phyloP scores from a whole-genome alignment of 345 rosid species.

The Pelargonium nanum region DNA sequence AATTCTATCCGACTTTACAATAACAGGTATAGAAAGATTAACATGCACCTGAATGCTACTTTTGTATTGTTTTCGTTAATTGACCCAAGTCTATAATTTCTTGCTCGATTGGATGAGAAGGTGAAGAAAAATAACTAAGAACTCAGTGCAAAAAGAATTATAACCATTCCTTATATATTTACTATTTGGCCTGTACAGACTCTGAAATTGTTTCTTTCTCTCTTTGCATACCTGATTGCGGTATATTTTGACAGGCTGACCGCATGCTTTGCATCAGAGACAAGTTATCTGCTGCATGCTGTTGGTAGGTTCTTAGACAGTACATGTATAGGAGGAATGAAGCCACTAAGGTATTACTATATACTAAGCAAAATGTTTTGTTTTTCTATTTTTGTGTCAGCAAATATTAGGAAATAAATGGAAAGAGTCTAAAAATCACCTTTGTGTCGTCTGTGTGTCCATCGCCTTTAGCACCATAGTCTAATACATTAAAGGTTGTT shows the following conservation, averaged over 20 bases:
- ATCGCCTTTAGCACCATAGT: constrained; percentile 77
- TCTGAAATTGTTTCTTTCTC: neutral
- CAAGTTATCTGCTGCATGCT: neutral
- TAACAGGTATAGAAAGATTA: too few species aligned
- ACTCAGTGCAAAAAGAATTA: neutral
- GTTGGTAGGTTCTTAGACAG: neutral
- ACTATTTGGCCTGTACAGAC: neutral
- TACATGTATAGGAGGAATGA: neutral
- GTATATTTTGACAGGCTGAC: neutral
- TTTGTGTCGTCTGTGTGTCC: constrained; percentile 66
- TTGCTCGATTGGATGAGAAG: neutral
- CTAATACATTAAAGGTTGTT: constrained; percentile 39
- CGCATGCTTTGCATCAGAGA: neutral
- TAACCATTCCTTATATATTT: too few species aligned
- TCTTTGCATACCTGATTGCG: too few species aligned
- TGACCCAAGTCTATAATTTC: neutral
- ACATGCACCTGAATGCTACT: neutral
- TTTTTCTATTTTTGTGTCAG: neutral
- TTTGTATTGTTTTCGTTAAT: neutral
- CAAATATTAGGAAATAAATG: neutral
- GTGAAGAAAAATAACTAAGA: neutral
- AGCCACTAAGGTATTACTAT: neutral
- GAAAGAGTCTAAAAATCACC: constrained; percentile 23
- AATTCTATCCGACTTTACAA: too few species aligned
- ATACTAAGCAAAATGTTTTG: neutral